phyloP scores from a whole-genome alignment of 768 basidiomycete species.

The Gymnopilus junonius region DNA sequence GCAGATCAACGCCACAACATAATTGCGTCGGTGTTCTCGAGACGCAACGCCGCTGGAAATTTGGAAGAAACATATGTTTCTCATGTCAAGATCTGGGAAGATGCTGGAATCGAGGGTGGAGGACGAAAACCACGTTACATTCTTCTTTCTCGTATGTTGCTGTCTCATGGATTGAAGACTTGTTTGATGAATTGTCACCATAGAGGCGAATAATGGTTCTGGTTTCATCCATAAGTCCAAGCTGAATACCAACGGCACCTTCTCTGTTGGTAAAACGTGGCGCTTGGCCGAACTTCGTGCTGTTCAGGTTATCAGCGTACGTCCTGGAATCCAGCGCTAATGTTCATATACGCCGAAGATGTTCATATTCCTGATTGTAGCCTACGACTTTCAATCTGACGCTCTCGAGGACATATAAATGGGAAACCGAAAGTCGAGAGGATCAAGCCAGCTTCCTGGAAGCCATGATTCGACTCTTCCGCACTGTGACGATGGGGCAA shows the following conservation, averaged over 20 bases:
- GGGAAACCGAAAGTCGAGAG: conserved; percentile 77
- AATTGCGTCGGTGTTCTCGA: conserved; percentile 82
- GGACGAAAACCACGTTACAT: conserved; percentile 89
- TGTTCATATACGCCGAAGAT: background rate
- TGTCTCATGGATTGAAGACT: conserved; percentile 4
- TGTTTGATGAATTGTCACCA: conserved; percentile 11
- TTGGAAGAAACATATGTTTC: conserved; percentile 82
- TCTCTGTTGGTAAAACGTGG: conserved; percentile 99
- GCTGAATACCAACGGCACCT: conserved; percentile 90
- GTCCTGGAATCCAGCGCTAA: conserved; percentile 33
- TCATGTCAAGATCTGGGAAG: conserved; percentile 95
- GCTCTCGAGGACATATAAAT: conserved; percentile 87
- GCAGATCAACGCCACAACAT: conserved; percentile 69
- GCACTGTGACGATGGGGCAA: conserved; percentile 45
- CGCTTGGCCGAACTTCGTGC: conserved; percentile 78
- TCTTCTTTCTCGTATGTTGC: conserved; percentile 81
- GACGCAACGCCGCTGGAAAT: conserved; percentile 63
- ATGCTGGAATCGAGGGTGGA: conserved; percentile 67
- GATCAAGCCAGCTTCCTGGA: conserved; percentile 81
- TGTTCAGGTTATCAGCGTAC: conserved; percentile 76
- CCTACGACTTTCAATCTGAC: conserved; percentile 77
- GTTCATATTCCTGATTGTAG: conserved; percentile 39
- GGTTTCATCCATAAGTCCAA: conserved; percentile 96
- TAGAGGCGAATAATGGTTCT: conserved; percentile 64
- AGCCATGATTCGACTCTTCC: conserved; percentile 67